Conservation (phyloP, 2,329 filamentous ascomycete species). For the Cladophialophora carrionii region DNA sequence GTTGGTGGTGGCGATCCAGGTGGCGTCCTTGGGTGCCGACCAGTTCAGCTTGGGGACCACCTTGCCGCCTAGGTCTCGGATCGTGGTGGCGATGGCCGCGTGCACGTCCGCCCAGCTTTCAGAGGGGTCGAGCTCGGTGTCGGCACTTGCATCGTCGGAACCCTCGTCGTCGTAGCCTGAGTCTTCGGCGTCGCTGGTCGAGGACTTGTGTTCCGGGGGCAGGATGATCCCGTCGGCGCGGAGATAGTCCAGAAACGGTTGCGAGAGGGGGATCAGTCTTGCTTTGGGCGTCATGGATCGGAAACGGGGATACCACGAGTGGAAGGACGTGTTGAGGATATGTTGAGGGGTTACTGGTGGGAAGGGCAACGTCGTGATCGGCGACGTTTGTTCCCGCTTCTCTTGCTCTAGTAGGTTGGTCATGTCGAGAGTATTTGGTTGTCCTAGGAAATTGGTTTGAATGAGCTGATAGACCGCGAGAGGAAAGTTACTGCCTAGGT, state of each 20-base stretch:
- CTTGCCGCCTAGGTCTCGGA: constrained; percentile 78
- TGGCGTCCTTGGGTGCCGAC: constrained; percentile 94
- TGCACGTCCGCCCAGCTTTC: constrained; percentile 71
- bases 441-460: not conserved
- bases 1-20: constrained; percentile 85
- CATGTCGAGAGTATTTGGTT: not conserved
- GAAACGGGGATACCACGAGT: constrained; percentile 86
- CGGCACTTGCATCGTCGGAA: constrained; percentile 49
- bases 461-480: not conserved
- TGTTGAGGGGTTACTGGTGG: constrained; percentile 82
- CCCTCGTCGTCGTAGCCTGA: constrained; percentile 57
- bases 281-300: constrained; percentile 81
- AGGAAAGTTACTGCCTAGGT: not conserved
- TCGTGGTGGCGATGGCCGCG: constrained; percentile 72
- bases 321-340: constrained; percentile 92
- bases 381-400: not conserved
- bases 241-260: constrained; percentile 80
- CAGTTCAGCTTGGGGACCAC: constrained; percentile 95
- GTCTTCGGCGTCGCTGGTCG: constrained; percentile 52
- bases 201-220: constrained; percentile 56
- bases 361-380: constrained; percentile 62
- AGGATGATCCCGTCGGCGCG: constrained; percentile 91
- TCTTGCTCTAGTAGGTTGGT: not conserved
- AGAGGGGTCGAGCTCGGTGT: constrained; percentile 62
- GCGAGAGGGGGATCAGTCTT: constrained; percentile 75